A percentile compares a stretch with the other conserved stretches of the same genome.
Evolutionary conservation across 257 asterid genomes (phyloP).

Genomic region (Anisodus acutangulus): DNA sequence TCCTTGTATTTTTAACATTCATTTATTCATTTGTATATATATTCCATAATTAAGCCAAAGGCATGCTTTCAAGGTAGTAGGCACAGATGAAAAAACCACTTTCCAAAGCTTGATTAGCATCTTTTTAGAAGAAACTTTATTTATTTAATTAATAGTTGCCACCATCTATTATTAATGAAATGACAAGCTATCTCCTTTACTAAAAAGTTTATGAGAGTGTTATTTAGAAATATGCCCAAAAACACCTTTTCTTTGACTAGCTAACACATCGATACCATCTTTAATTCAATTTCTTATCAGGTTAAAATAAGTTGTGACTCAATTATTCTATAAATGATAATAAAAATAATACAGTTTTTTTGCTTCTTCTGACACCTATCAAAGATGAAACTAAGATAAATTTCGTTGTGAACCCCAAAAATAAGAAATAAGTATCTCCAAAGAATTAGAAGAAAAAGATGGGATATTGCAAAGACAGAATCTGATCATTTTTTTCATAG

Average conservation of each 20-base stretch:
- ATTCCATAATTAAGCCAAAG: not conserved
- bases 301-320: conserved; percentile 19
- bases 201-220: not conserved
- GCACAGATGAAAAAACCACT: not conserved
- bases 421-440: conserved; percentile 27
- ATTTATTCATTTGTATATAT: not conserved
- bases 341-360: conserved; percentile 5
- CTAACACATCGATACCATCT: not conserved
- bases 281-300: conserved; percentile 10
- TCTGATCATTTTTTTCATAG: not conserved
- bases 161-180: conserved; percentile 18
- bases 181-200: conserved; percentile 25
- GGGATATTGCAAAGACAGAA: conserved; percentile 2
- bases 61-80: conserved; percentile 26
- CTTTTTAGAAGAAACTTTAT: conserved; percentile 10
- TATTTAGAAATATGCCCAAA: not conserved
- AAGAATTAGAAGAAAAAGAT: not conserved
- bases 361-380: conserved; percentile 35
- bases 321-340: not conserved
- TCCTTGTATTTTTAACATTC: not conserved
- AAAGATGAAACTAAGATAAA: conserved; percentile 11
- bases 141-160: conserved; percentile 24
- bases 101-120: conserved; percentile 23
- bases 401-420: conserved; percentile 5
- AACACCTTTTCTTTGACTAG: conserved; percentile 12